A percentile compares a stretch with the other conserved stretches of the same genome.
Evolutionary conservation across 2,329 filamentous ascomycete genomes (phyloP).

Genomic region (Achaetomium macrosporum): DNA sequence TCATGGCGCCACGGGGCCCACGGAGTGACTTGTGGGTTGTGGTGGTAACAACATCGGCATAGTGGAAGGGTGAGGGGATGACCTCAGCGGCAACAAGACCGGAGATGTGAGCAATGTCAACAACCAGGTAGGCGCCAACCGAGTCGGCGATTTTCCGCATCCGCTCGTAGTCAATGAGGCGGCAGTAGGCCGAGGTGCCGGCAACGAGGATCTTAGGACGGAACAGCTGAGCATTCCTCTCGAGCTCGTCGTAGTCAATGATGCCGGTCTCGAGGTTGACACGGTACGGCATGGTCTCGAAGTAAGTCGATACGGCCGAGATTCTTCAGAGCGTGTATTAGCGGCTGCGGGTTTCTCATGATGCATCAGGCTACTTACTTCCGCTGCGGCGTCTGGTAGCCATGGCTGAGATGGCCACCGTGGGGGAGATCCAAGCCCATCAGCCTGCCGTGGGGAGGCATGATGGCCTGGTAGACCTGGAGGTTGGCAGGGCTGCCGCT

Average conservation of each 20-base stretch:
- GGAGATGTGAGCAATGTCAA: slow-evolving; percentile 98
- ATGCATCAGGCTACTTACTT: slow-evolving; percentile 52
- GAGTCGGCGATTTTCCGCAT: slow-evolving; percentile 95
- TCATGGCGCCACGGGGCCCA: slow-evolving; percentile 97
- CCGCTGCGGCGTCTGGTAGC: slow-evolving; percentile 91
- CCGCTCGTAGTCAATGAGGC: slow-evolving; percentile 90
- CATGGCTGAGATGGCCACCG: slow-evolving; percentile 91
- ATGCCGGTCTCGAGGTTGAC: slow-evolving; percentile 84
- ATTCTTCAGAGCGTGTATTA: slow-evolving; percentile 51
- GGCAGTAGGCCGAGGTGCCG: slow-evolving; percentile 96
- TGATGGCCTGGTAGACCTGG: slow-evolving; percentile 96
- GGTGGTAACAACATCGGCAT: slow-evolving; percentile 95
- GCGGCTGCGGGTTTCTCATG: background rate
- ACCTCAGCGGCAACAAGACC: slow-evolving; percentile 89
- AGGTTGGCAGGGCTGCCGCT: slow-evolving; percentile 93
- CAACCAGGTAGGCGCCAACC: slow-evolving; percentile 88
- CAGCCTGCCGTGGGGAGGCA: slow-evolving; percentile 89
- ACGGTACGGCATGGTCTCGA: slow-evolving; percentile 96
- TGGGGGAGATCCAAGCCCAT: slow-evolving; percentile 97
- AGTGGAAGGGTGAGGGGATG: slow-evolving; percentile 84
- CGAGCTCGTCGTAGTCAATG: slow-evolving; percentile 92
- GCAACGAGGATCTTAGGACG: slow-evolving; percentile 94
- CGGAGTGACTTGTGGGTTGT: slow-evolving; percentile 99
- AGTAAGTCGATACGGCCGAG: slow-evolving; percentile 96
- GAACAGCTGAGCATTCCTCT: slow-evolving; percentile 86